Evolutionary conservation across 768 basidiomycete genomes (phyloP), one percentile per base, ranked within the genome.

Genomic region (Amylocystis lapponica): DNA sequence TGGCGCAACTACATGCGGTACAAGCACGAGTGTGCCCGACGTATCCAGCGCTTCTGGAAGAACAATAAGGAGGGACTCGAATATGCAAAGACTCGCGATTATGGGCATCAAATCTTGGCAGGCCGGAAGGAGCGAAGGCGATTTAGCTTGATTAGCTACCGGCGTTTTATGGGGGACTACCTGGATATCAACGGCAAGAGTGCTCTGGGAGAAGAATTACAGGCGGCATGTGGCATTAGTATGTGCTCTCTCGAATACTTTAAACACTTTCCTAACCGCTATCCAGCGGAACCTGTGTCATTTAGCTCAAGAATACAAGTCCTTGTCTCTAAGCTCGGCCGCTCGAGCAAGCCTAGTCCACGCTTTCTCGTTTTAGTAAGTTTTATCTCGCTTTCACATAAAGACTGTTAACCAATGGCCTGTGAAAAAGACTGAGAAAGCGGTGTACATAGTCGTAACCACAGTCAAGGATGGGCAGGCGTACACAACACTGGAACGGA

Each of bases 11-110:
- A 96, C 63, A 78, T 94, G 76, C 80, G 95, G 8, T 90, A 96
- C 67, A 92, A 88, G 66, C 79, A 93, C 54, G 96, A 97, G 59
- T 95, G 91, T 56, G 96, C 96, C 10, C 78, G 77, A 26, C 85
- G 92, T 41, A 98, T 99, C 41, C 96, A 98, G 61, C 72, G 94
- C 43, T 98, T 97, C 76, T 99, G 96, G 96, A 90, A 85, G 71
- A 91, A 91, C 65, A 97, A 97, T 72, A 98, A 97, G 63, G 93
- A 97, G 59, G 75, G 77, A 14, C 75, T 98, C 37, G 88, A 79
- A 21, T 97, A 92, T 59, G 83, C 87, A 14, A 82, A 96, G 57
- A 71, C 86, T 43, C 77, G 96, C n/a, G 93, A 96, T 51, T 89
- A 95, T 49, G 94, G 96, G 0, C 95, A 99, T 56, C 83, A 95